A percentile compares a stretch with the other conserved stretches of the same genome.
These are phyloP conservation scores for Coemansia sp. DNA, from an alignment of 192 early-diverging fungal genomes.

Conservation along the genomic window DNA sequence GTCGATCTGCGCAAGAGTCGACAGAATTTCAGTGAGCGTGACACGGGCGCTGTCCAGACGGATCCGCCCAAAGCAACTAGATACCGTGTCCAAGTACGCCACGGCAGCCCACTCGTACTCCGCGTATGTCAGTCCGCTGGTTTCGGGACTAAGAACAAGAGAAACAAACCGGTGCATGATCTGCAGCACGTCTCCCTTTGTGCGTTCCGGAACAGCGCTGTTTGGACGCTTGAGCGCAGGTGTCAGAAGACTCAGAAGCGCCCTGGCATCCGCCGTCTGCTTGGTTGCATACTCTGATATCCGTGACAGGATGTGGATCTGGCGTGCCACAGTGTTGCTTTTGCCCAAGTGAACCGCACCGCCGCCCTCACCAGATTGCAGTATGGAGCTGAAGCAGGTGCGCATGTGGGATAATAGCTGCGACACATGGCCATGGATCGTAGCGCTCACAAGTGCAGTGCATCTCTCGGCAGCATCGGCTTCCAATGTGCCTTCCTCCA, in stretches of 20 bases:
- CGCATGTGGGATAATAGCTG: constrained; percentile 48
- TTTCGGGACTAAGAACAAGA: constrained; percentile 56
- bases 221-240: constrained; percentile 77
- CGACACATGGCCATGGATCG: constrained; percentile 36
- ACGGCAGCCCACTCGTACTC: constrained; percentile 41
- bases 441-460: constrained; percentile 8
- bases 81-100: constrained; percentile 67
- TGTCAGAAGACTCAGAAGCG: constrained; percentile 76
- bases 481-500: constrained; percentile 47
- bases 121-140: neutral
- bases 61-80: constrained; percentile 71
- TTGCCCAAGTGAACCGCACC: constrained; percentile 2
- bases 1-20: constrained; percentile 65
- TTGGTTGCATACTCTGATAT: constrained; percentile 73
- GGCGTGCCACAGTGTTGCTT: constrained; percentile 54
- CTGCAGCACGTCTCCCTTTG: constrained; percentile 80
- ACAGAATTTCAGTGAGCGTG: constrained; percentile 64
- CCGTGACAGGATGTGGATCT: constrained; percentile 79
- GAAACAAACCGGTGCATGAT: constrained; percentile 81
- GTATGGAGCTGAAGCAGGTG: constrained; percentile 30
- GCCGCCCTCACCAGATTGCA: neutral
- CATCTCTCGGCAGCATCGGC: constrained; percentile 25
- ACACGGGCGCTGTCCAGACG: constrained; percentile 63
- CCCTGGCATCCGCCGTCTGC: constrained; percentile 63
- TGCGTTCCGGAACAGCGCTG: constrained; percentile 70